Conservation (phyloP, 768 basidiomycete species). For the Collybia nuda region DNA sequence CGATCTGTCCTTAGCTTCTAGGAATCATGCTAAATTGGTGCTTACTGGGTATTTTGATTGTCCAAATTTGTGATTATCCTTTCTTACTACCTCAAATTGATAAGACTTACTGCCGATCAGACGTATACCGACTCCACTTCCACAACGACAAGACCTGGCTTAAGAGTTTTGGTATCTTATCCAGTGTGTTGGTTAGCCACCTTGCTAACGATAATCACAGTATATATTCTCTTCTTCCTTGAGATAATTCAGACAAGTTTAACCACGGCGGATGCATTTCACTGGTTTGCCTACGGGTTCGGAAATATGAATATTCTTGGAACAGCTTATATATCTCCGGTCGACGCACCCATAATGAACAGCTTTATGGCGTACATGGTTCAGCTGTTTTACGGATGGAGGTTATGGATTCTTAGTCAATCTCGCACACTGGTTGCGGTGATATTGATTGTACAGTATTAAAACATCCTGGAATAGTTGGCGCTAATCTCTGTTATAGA, state of each 20-base stretch:
- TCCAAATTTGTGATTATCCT: neutral
- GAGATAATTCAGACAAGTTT: constrained; percentile 18
- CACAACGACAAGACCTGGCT: neutral
- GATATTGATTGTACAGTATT: constrained; percentile 9
- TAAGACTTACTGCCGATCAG: neutral
- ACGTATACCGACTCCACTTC: neutral
- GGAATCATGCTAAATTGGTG: neutral
- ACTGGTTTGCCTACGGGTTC: constrained; percentile 21
- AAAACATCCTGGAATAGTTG: neutral
- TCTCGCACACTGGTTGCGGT: constrained; percentile 3
- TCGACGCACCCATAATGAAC: constrained; percentile 18
- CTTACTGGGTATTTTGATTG: neutral
- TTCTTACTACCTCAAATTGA: too few relatives aligned
- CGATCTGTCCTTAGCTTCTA: neutral
- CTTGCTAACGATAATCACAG: constrained; percentile 2
- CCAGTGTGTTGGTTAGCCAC: neutral
- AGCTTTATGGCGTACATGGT: constrained; percentile 17
- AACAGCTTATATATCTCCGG: constrained; percentile 14
- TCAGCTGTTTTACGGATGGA: constrained; percentile 18
- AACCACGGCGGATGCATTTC: constrained; percentile 20
- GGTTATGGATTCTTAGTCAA: constrained; percentile 13
- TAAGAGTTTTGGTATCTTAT: neutral
- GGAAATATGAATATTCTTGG: constrained; percentile 10
- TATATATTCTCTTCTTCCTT: constrained; percentile 16
- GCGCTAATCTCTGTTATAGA: neutral